Evolutionary conservation across 441 rosid genomes (phyloP), one percentile per base, ranked within the genome.

Genomic region (Biscutella laevigata): DNA sequence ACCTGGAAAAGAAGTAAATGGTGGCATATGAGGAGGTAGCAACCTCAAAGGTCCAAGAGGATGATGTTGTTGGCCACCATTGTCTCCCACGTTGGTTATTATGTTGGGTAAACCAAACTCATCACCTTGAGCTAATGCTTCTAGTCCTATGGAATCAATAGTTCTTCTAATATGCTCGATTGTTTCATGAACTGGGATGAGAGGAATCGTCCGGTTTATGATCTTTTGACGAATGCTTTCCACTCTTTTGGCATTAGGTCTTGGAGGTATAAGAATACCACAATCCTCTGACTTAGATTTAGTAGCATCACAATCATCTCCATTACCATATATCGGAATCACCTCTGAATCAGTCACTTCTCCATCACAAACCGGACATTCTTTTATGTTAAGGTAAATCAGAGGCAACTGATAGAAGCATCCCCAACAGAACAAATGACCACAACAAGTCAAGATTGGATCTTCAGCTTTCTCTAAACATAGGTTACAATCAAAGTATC

Each of bases 391-490:
- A 9, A 70, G 11, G 64, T 74, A 67, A 58, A 53, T 64, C 59
- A 67, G 16, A 20, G 83, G 64, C 53, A 74, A 28, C 61, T 50
- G 74, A 37, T 70, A 75, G 60, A 72, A 71, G 58, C 83, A 78
- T 13, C 74, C 42, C 83, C 83, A 78, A 26, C 83, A 78, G 47
- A 75, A 75, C 68, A 78, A 71, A 34, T 78, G 83, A 45, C 83
- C 83, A 49, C 83, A 78, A 12, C 76, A 66, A 36, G 83, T 74
- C 64, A 78, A 60, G 29, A 78, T 48, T 11, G 80, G 80, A 52
- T 70, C 67, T 8, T 58, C 62, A 1, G 83, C 80, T 66, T 58
- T 62, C 64, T 66, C 63, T 49, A 78, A 39, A 53, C 83, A 78
- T 49, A 73, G 68, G 51, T 72, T 78, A 35, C 83, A 78, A 30